Conservation (phyloP, 495 filamentous ascomycete species). For the Friedmanniomyces endolithicus region DNA sequence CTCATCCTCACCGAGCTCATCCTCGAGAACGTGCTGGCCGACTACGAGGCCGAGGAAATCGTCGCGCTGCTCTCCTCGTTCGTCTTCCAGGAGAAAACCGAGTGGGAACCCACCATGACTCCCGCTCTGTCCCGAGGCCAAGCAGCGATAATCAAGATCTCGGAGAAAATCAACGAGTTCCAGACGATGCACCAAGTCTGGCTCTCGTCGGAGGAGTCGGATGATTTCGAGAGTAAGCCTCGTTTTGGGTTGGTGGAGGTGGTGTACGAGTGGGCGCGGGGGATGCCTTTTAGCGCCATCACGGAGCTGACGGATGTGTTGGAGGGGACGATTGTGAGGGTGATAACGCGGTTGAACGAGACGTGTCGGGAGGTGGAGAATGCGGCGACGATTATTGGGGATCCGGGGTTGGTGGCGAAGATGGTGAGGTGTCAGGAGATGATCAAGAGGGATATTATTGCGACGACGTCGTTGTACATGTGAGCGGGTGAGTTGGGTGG, state of each 20-base stretch:
- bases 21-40: constrained; percentile 87
- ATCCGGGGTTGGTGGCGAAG: constrained; percentile 83
- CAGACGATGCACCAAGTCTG: constrained; percentile 86
- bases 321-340: constrained; percentile 89
- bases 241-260: constrained; percentile 93
- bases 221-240: constrained; percentile 77
- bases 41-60: constrained; percentile 93
- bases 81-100: constrained; percentile 98
- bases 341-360: constrained; percentile 86
- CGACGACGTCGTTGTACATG: constrained; percentile 23
- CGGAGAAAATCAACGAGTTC: constrained; percentile 77
- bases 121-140: constrained; percentile 70
- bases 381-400: constrained; percentile 89
- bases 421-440: constrained; percentile 94
- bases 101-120: constrained; percentile 70
- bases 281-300: constrained; percentile 97
- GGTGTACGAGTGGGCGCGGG: constrained; percentile 95
- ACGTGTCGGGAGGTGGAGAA: constrained; percentile 96
- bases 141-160: constrained; percentile 73
- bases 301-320: constrained; percentile 93
- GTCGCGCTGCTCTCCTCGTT: constrained; percentile 87
- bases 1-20: constrained; percentile 94
- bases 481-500: constrained; percentile 4
- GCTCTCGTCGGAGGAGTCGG: constrained; percentile 72
- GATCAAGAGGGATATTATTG: constrained; percentile 78